phyloP scores from a whole-genome alignment of 2,329 filamentous ascomycete species.

The Fusarium torulosum region DNA sequence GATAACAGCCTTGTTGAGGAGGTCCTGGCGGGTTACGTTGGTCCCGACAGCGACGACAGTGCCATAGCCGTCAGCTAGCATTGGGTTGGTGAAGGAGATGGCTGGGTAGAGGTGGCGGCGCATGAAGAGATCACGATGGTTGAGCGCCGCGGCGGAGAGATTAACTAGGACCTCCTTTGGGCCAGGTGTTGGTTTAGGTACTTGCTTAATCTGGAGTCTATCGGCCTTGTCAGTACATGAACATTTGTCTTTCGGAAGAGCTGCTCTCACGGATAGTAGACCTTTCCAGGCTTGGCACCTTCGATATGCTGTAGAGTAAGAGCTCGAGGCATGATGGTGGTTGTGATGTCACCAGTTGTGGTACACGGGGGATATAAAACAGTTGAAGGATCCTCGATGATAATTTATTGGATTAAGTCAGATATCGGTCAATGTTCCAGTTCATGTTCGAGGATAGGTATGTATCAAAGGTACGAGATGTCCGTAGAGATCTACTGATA shows the following conservation, averaged over 20 bases:
- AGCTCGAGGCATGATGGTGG: conserved; percentile 62
- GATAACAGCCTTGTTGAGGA: conserved; percentile 77
- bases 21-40: conserved; percentile 53
- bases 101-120: conserved; percentile 92
- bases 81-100: conserved; percentile 80
- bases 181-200: conserved; percentile 72
- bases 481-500: background rate
- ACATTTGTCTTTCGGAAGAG: background rate
- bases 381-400: background rate
- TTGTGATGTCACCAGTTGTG: background rate
- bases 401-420: background rate
- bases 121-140: conserved; percentile 96
- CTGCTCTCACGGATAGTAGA: conserved; percentile 79
- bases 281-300: conserved; percentile 83
- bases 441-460: background rate
- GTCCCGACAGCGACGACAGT: conserved; percentile 75
- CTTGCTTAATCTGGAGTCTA: conserved; percentile 70
- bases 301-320: conserved; percentile 77
- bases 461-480: background rate
- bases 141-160: conserved; percentile 84
- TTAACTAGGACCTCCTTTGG: conserved; percentile 79
- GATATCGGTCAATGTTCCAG: background rate
- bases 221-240: conserved; percentile 8
- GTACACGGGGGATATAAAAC: background rate
- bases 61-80: conserved; percentile 87